Base-by-base conservation (phyloP, 192 early-diverging fungal species). In the Rhizophagus sp. region DNA sequence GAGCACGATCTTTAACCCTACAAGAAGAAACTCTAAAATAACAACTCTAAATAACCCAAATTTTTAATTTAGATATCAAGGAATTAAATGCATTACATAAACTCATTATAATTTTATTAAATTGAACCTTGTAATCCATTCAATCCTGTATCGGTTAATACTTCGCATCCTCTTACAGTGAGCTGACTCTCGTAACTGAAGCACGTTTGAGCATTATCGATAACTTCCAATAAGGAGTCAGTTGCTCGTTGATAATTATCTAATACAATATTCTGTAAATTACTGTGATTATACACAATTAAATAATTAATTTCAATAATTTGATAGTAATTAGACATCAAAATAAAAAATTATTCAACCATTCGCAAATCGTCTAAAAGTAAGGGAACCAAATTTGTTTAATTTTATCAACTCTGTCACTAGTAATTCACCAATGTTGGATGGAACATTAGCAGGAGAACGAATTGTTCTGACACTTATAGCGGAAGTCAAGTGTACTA, bases 221-320 rank as follows among this genome's bases (percentile, higher is more conserved):
- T 67, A 33, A 67, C 11, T 67, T 67, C 65, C 27, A 67, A 67
- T 4, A 67, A 30, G 1, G 65, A 67, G 33, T 67, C 65, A 33
- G 24, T 33, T 27, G 65, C 27, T 10, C 33, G 17, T 0, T 3
- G 4, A 67, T 67, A 67, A 19, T 67, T 67, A 30, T 67, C 65
- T 67, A 67, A 67, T 67, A 34, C 34, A 19, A 67, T 67, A 34
- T 67, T 67, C 7, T 67, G 65, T n/a, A 67, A 67, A 67, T 67
- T 27, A 67, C 33, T 67, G 27, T 33, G 17, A 17, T 67, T 17
- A 66, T 30, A 33, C 34, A 64, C 63, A 64, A 17, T 15, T 67
- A 30, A 57, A 67, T 17, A 33, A 67, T 67, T 33, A 67, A 30
- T 17, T 4, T 33, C 15, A 33, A 12, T 27, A 33, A 33, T 67